Base-by-base conservation (phyloP, 495 filamentous ascomycete genomes). In the Lentithecium fluviatile region DNA sequence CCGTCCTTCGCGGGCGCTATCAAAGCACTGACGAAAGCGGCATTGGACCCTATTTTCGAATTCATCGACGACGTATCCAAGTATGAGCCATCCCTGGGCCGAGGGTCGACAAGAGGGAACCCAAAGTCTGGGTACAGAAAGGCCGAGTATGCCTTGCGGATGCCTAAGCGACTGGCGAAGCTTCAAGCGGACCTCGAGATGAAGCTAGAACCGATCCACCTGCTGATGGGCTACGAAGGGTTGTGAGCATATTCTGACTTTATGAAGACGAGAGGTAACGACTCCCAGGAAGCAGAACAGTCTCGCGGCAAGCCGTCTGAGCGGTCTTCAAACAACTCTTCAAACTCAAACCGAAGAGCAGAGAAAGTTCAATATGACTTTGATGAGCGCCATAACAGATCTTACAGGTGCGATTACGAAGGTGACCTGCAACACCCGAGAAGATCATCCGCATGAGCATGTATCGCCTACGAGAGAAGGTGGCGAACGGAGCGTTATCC, bases 131-230 rank as follows among this genome's bases (percentile, higher is more conserved):
- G 24, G 6, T 52, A 36, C 15, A 4, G 48, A 36, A 52, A 52
- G 29, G 29, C 48, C 2, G 48, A 52, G 17, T 52, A 10, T 23
- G n/a, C 48, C 2, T 15, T 52, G 26, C 23, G 48, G 10, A 17
- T 52, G 2, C 48, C 48, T 15, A 32, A 52, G 20, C 2, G 17
- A 36, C 4, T 52, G 8, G 48, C 25, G 17, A 52, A 52, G 48
- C 29, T 52, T 7, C 10, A 37, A n/a, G 48, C 25, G 15, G 29
- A 37, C 13, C 8, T 36, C 8, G 48, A 6, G 11, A n/a, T 37
- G 29, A 29, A 52, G 26, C 15, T 52, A 24, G 48, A 52, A 24
- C 48, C 48, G 21, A 32, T 52, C 13, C 48, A 52, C 17, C 48
- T 52, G 8, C 26, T 52, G 48, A 13, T 52, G 48, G 48, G 34